Base-by-base conservation (phyloP, 768 basidiomycete genomes). In the Paxillus rubicundulus region DNA sequence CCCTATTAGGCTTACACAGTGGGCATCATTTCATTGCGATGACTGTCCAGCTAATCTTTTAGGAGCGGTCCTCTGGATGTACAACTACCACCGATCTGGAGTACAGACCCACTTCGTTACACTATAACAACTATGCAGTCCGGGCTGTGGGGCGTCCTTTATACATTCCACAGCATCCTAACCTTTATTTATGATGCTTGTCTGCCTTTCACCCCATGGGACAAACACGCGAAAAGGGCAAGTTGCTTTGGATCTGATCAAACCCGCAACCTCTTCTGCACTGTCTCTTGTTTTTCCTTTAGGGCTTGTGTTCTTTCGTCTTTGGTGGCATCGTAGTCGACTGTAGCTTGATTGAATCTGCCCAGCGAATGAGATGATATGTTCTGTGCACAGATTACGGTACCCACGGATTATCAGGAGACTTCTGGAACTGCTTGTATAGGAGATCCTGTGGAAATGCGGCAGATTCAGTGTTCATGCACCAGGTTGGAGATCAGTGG, bases 371-470 rank as follows among this genome's bases (percentile, higher is more conserved):
- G 32, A 42, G 28, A 46, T 54, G 16, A 21, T 37, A 28, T 16
- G 16, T 33, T 51, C 57, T 21, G 43, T 59, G 50, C 45, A 50
- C 40, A 45, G 21, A 37, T 43, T 20, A 4, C 34, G 17, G 13
- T 5, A 33, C 87, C 65, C 72, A 95, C 93, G 94, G 90, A 70
- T 97, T 97, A 56, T 97, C 94, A 0, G 93, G 91, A 2, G 90
- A 86, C 70, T 97, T 98, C 70, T 97, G 91, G 84, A 98, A 98
- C 69, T 92, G 85, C 72, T 96, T 97, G 81, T 82, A 87, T 44
- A 97, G 72, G 45, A 93, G 72, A 54, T 98, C 94, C 82, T 92
- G 65, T 57, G 49, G 8, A 33, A 49, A 32, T 7, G 18, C 13
- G 32, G 47, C 36, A 47, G 9, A 24, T 17, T 58, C 13, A 66